phyloP scores from a whole-genome alignment of 1,139 yeast genomes.

The Hemisphaericaspora lyxosophila region DNA sequence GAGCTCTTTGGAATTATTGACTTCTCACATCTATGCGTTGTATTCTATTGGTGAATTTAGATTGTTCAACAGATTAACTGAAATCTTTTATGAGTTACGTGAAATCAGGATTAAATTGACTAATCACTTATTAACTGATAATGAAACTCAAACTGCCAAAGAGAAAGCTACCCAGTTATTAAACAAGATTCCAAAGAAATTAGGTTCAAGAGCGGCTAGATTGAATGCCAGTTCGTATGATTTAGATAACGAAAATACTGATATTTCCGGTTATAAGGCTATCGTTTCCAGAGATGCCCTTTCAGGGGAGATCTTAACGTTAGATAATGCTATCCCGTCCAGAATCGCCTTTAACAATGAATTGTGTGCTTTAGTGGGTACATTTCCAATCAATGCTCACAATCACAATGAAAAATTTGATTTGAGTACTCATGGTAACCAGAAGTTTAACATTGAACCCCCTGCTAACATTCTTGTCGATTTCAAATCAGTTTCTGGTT shows the following conservation, averaged over 20 bases:
- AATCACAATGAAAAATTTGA: conserved; percentile 30
- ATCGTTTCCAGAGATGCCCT: conserved; percentile 60
- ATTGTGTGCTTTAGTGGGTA: conserved; percentile 70
- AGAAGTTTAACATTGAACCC: conserved; percentile 48
- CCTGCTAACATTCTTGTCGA: conserved; percentile 82
- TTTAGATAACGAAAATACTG: conserved; percentile 48
- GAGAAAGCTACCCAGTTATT: conserved; percentile 62
- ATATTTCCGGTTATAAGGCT: conserved; percentile 76
- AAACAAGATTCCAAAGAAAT: conserved; percentile 65
- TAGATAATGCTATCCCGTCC: conserved; percentile 47
- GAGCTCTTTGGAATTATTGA: conserved; percentile 55
- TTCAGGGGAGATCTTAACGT: conserved; percentile 63
- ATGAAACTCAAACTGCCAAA: conserved; percentile 56
- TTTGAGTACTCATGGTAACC: conserved; percentile 46
- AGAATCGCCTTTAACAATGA: conserved; percentile 67
- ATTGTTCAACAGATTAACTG: conserved; percentile 54
- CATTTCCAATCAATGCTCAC: conserved; percentile 59
- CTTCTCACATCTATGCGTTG: conserved; percentile 65
- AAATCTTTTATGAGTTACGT: conserved; percentile 59
- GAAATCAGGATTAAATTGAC: conserved; percentile 61
- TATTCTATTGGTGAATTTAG: conserved; percentile 70
- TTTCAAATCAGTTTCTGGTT: conserved; percentile 68
- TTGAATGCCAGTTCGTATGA: conserved; percentile 39
- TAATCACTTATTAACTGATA: conserved; percentile 56
- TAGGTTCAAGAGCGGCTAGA: conserved; percentile 49